Evolutionary conservation across 441 rosid species (phyloP), one percentile per base, ranked within the genome.

Genomic region (Brassica balearica): DNA sequence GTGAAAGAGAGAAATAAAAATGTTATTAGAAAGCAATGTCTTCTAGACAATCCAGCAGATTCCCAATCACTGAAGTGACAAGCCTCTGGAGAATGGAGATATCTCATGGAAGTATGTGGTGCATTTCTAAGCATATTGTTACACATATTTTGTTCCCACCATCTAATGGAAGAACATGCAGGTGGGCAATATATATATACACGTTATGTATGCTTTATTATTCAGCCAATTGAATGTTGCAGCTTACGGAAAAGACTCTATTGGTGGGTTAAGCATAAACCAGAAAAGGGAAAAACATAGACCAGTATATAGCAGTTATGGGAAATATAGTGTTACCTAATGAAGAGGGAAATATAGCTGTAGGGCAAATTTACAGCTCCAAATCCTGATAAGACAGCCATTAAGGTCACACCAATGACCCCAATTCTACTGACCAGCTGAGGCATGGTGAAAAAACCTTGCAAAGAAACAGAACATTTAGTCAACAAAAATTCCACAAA

Each of bases 351-450:
- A 67, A 96, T 86, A 81, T 96, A 96, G 75, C 99, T 96, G 88
- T 96, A 92, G 27, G 99, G 99, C 84, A 96, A 87, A 85, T 96
- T 96, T 10, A 96, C 98, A 78, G 97, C 99, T 76, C 98, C 98
- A 88, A 96, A 96, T 71, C 99, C 99, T 25, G 99, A 92, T 70
- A 96, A 85, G 77, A 96, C 91, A 43, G 99, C 98, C 99, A 94
- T 92, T 69, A 96, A 96, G 71, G 98, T 94, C 68, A 94, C 99
- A 59, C 99, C 99, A 86, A 94, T 87, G 76, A 96, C 99, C 65
- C 98, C 99, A 70, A 96, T 96, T 87, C 98, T 87, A 86, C 99
- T 96, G 69, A 96, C 96, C 79, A 96, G 87, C 82, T 96, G 99
- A 85, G 99, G 92, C 87, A 89, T 92, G 53, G 97, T 90, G 69